phyloP scores from a whole-genome alignment of 2,329 filamentous ascomycete genomes.

The Sporothrix protearum region DNA sequence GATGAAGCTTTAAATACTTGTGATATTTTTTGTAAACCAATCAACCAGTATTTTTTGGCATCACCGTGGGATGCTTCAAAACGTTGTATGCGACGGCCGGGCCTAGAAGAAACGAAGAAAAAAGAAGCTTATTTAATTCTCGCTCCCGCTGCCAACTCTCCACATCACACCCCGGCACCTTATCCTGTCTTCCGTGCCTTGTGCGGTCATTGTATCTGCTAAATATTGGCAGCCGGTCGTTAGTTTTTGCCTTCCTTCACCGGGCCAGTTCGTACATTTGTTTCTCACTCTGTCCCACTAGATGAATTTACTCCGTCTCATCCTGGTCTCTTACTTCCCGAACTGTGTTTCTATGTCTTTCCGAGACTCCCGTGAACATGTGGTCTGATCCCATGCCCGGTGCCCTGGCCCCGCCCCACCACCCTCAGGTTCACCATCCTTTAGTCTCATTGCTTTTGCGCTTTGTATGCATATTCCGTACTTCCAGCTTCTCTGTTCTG shows the following conservation, averaged over 20 bases:
- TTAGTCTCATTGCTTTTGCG: background rate
- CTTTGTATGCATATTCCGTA: background rate
- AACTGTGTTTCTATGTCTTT: slow-evolving; percentile 2
- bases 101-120: background rate
- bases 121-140: background rate
- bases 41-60: background rate
- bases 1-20: background rate
- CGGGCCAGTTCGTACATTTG: background rate
- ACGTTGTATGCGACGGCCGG: slow-evolving; percentile 10
- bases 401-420: background rate
- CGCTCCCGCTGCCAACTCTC: background rate
- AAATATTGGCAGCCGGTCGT: background rate
- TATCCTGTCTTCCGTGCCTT: background rate
- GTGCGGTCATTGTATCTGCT: background rate
- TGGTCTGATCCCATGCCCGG: slow-evolving; percentile 12
- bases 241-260: background rate
- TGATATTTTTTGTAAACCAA: background rate
- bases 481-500: background rate
- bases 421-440: background rate
- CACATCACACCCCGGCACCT: background rate
- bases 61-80: background rate
- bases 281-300: background rate
- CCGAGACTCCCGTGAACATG: slow-evolving; percentile 1
- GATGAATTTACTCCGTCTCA: background rate
- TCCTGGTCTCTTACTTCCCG: background rate